phyloP scores from a whole-genome alignment of 371 early-diverging fungal species.

The Thermomucor indicae-seudaticae region DNA sequence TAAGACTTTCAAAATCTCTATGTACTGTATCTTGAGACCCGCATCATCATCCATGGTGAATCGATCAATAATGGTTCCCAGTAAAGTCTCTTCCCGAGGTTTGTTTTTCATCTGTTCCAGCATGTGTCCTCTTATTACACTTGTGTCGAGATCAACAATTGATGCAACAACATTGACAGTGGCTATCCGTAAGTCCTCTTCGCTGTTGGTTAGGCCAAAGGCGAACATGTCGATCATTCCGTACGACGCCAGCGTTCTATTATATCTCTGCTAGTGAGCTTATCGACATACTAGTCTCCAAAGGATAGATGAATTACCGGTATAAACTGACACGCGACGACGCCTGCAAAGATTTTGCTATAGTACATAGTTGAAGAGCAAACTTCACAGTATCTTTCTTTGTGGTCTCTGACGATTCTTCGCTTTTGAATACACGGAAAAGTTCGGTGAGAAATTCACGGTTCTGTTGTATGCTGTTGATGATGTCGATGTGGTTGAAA shows the following conservation, averaged over 20 bases:
- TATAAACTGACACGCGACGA: constrained; percentile 56
- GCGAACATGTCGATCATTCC: constrained; percentile 79
- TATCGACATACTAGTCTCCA: background rate
- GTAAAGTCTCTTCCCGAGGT: constrained; percentile 31
- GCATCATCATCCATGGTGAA: constrained; percentile 56
- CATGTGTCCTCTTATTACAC: constrained; percentile 66
- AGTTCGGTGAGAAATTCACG: constrained; percentile 59
- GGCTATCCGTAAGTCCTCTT: constrained; percentile 51
- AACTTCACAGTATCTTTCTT: constrained; percentile 70
- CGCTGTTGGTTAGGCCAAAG: constrained; percentile 50
- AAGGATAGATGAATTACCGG: constrained; percentile 29
- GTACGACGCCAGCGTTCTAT: constrained; percentile 60
- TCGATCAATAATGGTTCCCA: constrained; percentile 61
- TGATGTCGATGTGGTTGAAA: constrained; percentile 79
- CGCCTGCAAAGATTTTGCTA: constrained; percentile 68
- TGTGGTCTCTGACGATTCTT: constrained; percentile 32
- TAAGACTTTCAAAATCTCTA: constrained; percentile 68
- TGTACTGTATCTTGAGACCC: constrained; percentile 64
- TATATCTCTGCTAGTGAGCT: background rate
- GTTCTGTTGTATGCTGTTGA: constrained; percentile 66
- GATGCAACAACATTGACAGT: constrained; percentile 68
- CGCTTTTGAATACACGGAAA: constrained; percentile 57
- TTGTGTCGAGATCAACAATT: constrained; percentile 77
- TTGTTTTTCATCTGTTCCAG: constrained; percentile 55
- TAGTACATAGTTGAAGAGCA: constrained; percentile 67